Percentiles rank a stretch among this genome's conserved stretches.
Evolutionary conservation across 2,329 filamentous ascomycete genomes (phyloP).

Genomic region (Cytospora leucostoma): DNA sequence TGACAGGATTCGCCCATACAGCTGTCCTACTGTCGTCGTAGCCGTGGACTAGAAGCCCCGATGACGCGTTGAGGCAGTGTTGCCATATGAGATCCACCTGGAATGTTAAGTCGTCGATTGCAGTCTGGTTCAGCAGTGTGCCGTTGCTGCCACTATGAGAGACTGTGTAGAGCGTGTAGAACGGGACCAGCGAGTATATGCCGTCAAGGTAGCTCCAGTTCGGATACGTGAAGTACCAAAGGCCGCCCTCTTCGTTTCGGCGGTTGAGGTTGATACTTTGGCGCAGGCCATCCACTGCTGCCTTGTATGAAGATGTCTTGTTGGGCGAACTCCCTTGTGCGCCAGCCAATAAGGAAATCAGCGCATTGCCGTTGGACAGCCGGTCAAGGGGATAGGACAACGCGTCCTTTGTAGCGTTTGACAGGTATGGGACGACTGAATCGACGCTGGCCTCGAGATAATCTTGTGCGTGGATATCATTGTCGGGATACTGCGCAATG

Average conservation of each 20-base stretch:
- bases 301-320: background rate
- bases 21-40: conserved; percentile 53
- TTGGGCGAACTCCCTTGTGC: background rate
- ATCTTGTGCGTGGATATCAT: conserved; percentile 14
- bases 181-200: conserved; percentile 38
- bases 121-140: background rate
- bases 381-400: conserved; percentile 37
- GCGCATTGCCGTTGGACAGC: conserved; percentile 36
- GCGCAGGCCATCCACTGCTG: conserved; percentile 22
- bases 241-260: conserved; percentile 25
- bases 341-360: conserved; percentile 30
- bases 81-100: conserved; percentile 50
- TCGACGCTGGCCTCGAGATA: conserved; percentile 34
- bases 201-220: conserved; percentile 30
- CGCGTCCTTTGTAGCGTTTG: conserved; percentile 34
- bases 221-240: conserved; percentile 29
- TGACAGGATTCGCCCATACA: conserved; percentile 52
- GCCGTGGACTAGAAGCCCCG: conserved; percentile 53
- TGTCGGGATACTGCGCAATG: conserved; percentile 31
- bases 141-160: conserved; percentile 43
- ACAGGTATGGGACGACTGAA: conserved; percentile 33
- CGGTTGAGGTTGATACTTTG: conserved; percentile 20
- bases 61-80: conserved; percentile 43
- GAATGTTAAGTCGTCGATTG: conserved; percentile 42
- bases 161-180: conserved; percentile 46